Base-by-base conservation (phyloP, 2,329 filamentous ascomycete genomes). In the Phoma herbarum region DNA sequence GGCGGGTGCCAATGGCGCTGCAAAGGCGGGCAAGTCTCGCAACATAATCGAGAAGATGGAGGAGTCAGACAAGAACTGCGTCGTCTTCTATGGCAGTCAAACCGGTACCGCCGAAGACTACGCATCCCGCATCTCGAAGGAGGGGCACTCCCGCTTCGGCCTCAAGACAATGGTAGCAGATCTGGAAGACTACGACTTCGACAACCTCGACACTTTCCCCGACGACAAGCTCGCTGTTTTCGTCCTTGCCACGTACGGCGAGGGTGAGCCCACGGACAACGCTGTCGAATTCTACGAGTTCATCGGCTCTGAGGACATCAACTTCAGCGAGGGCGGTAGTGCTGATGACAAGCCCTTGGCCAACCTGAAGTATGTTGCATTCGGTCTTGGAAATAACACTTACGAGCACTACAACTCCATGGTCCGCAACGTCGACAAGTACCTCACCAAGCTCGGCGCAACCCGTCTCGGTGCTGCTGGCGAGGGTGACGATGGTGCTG, bases 341-440 rank as follows among this genome's bases (percentile, higher is more conserved):
- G 77, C 78, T 16, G 85, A 86, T 44, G 90, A 94, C 22, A 85
- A 89, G 62, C 86, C 94, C 48, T 86, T 99, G 53, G 84, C 81
- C 50, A 93, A 92, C 72, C 86, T 99, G 75, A 94, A 93, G 78
- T 99, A 93, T 75, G 93, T 99, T 73, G 86, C 93, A 57, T 99
- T 99, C 72, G 95, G 95, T 73, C 88, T 99, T 37, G 95, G 95
- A 67, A 99, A 99, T 84, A 99, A 98, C 83, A 98, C 95, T 26
- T 99, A 99, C 77, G 95, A 99, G 77, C 95, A 99, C 83, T 99
- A 97, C 85, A 99, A 99, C 82, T 90, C 90, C 51, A 97, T 99
- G 92, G 93, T 99, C 60, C 92, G 94, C 77, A 91, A 94, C 64
- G 89, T 98, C 57, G 88, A 95, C 80, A 88, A 90, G 77, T 88